phyloP scores from a whole-genome alignment of 1,139 yeast genomes.

The Magnusiomyces ingens region DNA sequence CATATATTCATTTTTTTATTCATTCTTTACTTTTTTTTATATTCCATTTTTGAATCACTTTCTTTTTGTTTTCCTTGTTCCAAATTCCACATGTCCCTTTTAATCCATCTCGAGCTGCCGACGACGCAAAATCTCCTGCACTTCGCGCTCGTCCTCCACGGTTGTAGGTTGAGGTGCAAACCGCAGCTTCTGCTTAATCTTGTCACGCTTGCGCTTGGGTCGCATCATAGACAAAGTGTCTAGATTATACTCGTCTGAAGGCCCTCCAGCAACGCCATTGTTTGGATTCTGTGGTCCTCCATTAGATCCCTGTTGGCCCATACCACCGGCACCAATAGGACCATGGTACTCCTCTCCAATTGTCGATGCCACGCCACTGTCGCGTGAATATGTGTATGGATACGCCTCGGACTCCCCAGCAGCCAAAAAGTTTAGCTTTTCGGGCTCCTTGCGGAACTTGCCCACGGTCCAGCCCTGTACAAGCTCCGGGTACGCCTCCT shows the following conservation, averaged over 20 bases:
- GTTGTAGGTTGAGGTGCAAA: conserved; percentile 23
- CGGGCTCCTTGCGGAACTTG: conserved; percentile 18
- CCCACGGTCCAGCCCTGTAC: conserved; percentile 62
- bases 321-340: background rate
- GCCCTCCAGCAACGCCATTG: background rate
- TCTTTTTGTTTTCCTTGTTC: background rate
- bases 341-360: background rate
- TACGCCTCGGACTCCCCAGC: conserved; percentile 1
- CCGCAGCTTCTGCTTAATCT: conserved; percentile 24
- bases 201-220: conserved; percentile 44
- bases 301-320: background rate
- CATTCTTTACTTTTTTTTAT: background rate
- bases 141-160: conserved; percentile 35
- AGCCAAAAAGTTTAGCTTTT: conserved; percentile 11
- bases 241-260: background rate
- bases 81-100: no score
- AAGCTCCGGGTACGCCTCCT: conserved; percentile 63
- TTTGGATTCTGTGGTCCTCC: background rate
- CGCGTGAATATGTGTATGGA: background rate
- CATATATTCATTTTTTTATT: background rate
- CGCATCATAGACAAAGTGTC: conserved; percentile 36
- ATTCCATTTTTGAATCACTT: background rate
- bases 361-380: background rate
- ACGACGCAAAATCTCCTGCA: conserved; percentile 33
- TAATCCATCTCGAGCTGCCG: conserved; percentile 29